A percentile compares a stretch with the other conserved stretches of the same genome.
phyloP scores from a whole-genome alignment of 257 asterid genomes.

The Salvia splendens region DNA sequence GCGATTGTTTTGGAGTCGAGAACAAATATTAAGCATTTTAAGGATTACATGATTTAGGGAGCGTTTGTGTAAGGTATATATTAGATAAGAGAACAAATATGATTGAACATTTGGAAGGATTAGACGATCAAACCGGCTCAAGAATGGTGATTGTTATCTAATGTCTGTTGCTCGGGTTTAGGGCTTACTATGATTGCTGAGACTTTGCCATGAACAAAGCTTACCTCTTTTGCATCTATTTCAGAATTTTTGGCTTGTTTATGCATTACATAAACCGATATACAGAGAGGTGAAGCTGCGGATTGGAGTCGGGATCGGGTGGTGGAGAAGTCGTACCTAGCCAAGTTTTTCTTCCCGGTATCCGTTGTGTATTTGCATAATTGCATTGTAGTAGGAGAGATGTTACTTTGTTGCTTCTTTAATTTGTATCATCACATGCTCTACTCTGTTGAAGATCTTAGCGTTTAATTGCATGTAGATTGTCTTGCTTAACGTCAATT shows the following conservation, averaged over 20 bases:
- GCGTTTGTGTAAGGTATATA: too few species aligned
- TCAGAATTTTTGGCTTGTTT: too few species aligned
- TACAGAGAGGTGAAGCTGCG: conserved; percentile 22
- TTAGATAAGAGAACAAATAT: neutral
- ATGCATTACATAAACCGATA: neutral
- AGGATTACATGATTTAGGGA: too few species aligned
- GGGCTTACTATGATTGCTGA: neutral
- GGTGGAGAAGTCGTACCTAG: conserved; percentile 40
- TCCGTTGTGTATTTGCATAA: conserved; percentile 5
- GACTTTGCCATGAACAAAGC: too few species aligned
- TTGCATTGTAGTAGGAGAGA: conserved; percentile 26
- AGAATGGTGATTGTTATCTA: neutral
- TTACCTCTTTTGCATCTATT: too few species aligned
- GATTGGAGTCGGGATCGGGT: conserved; percentile 21
- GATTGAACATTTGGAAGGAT: neutral
- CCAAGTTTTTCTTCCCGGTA: conserved; percentile 27
- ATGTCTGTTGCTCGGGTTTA: neutral
- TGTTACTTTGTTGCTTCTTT: conserved; percentile 26
- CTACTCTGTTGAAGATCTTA: conserved; percentile 1
- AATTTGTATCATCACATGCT: conserved; percentile 11
- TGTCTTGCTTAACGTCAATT: neutral
- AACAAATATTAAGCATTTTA: too few species aligned
- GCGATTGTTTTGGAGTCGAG: neutral
- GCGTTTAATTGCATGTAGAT: conserved; percentile 1
- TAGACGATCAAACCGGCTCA: neutral